Base-by-base conservation (phyloP, 2,329 filamentous ascomycete genomes). In the Calycina marina region DNA sequence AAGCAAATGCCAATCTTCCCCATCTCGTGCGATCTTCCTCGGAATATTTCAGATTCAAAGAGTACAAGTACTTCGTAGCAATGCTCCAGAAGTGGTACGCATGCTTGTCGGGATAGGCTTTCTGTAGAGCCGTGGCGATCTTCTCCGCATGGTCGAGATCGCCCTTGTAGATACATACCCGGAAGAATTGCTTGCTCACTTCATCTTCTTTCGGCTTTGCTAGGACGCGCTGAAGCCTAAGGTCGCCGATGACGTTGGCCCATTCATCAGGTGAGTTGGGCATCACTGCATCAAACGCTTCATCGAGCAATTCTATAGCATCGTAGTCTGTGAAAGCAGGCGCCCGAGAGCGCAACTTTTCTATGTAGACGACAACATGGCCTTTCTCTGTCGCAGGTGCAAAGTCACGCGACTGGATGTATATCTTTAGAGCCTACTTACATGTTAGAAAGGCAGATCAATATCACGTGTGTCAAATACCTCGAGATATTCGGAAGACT, bases 1-100 rank as follows among this genome's bases (percentile, higher is more conserved):
- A 40, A 14, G 39, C 45, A 15, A 45, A 37, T 8, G 49, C 44
- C 22, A 54, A 34, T 17, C 39, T 37, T 22, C 45, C 44, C 43
- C 45, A 52, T 32, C 52, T 35, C 17, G 44, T 44, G 18, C 42
- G 45, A 31, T 49, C 42, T 13, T 45, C 43, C 22, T 46, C 41
- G 14, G 47, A 43, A 34, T 42, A 46, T 16, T 41, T 39, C 31
- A 28, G 26, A 8, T 43, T 43, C 40, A 51, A 50, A n/a, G 50
- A 47, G 34, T 42, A 49, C 14, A 52, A 31, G 33, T 48, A 50
- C 35, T 48, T 45, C 4, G 44, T 42, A 10, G 50, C 41, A 12
- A 55, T 46, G 15, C 48, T 52, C 51, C 51, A 55, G 30, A 53
- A 53, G 20, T 48, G 34, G 31, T 53, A 54, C 22, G 39, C 30